phyloP scores from a whole-genome alignment of 345 rosid species.

The Triadica sebifera region DNA sequence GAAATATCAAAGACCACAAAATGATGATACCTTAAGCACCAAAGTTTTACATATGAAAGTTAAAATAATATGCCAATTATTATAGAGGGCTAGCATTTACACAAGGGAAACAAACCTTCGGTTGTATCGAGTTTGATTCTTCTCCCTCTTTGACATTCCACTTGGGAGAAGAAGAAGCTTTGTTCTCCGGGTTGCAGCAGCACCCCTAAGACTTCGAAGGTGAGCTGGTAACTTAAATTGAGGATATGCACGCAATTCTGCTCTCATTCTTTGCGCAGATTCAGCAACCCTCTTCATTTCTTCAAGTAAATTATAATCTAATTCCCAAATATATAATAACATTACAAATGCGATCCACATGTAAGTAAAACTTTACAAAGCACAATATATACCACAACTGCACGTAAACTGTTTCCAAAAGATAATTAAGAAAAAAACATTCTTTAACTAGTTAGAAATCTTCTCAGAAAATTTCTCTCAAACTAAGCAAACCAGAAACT shows the following conservation, averaged over 20 bases:
- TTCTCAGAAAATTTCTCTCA: neutral
- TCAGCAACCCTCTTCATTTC: conserved; percentile 78
- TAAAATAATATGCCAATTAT: neutral
- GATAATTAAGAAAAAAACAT: neutral
- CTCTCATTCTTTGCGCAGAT: conserved; percentile 61
- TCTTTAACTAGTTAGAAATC: neutral
- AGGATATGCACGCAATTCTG: conserved; percentile 37
- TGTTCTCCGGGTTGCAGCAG: conserved; percentile 61
- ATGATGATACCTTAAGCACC: neutral
- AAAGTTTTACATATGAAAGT: neutral
- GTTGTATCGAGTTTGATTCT: conserved; percentile 53
- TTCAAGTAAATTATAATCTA: conserved; percentile 84
- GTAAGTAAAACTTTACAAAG: neutral
- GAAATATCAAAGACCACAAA: neutral
- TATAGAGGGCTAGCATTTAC: neutral
- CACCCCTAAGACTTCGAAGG: conserved; percentile 44
- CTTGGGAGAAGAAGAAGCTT: conserved; percentile 53
- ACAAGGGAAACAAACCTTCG: conserved; percentile 30
- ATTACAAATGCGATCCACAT: neutral
- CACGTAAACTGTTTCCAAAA: no score
- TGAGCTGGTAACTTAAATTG: conserved; percentile 31
- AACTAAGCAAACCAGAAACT: neutral
- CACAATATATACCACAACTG: neutral
- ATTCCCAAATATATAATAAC: neutral
- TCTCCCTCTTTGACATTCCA: conserved; percentile 77